phyloP scores from a whole-genome alignment of 1,284 basidiomycete genomes.

The Boletus sp. region DNA sequence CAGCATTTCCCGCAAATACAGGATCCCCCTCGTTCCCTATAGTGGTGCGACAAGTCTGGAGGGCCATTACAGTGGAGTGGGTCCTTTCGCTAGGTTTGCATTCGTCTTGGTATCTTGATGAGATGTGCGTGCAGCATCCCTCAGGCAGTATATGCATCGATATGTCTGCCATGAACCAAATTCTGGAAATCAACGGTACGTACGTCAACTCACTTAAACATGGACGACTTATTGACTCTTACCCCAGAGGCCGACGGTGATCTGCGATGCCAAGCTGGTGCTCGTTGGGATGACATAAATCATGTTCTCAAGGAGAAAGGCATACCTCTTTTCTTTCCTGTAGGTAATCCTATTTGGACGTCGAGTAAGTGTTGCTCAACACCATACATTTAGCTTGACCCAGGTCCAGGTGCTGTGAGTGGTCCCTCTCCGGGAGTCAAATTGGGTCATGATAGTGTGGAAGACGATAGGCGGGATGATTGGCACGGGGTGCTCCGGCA shows the following conservation, averaged over 20 bases:
- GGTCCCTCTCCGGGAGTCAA: constrained; percentile 5
- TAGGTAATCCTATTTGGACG: constrained; percentile 39
- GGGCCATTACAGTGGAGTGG: constrained; percentile 50
- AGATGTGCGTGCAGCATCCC: constrained; percentile 38
- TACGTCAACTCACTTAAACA: background rate
- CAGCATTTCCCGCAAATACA: constrained; percentile 59
- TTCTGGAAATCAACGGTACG: constrained; percentile 53
- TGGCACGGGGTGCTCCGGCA: constrained; percentile 59
- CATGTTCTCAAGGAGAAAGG: constrained; percentile 67
- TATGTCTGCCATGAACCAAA: constrained; percentile 65
- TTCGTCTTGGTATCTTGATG: constrained; percentile 1
- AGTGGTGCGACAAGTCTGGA: constrained; percentile 64
- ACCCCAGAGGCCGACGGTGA: constrained; percentile 64
- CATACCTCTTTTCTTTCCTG: constrained; percentile 73
- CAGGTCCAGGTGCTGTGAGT: constrained; percentile 56
- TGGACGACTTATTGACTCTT: background rate
- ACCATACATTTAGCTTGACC: constrained; percentile 48
- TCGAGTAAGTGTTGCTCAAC: background rate
- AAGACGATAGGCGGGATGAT: constrained; percentile 63
- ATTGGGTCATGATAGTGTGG: constrained; percentile 15
- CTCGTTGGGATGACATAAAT: constrained; percentile 91
- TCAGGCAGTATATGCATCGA: constrained; percentile 72
- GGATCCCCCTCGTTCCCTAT: constrained; percentile 59
- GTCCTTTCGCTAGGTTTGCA: background rate
- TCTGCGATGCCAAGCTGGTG: constrained; percentile 79